phyloP scores from a whole-genome alignment of 2,329 filamentous ascomycete species.

The Xenoacremonium recifei region DNA sequence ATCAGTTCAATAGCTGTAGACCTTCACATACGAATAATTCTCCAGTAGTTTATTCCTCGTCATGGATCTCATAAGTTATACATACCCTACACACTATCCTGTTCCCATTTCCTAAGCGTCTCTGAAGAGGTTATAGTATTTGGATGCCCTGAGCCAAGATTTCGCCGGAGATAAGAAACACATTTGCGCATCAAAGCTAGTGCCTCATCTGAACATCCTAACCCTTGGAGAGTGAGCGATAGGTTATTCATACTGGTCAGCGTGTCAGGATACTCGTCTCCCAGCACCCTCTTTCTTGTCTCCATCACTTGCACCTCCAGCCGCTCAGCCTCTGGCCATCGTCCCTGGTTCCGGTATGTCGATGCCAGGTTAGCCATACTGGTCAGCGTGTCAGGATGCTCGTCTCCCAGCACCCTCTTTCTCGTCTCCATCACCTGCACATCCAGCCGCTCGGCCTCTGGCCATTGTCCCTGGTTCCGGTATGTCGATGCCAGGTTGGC shows the following conservation, averaged over 20 bases:
- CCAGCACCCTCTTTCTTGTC: neutral
- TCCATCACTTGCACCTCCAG: neutral
- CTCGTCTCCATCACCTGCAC: neutral
- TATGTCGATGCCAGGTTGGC: neutral
- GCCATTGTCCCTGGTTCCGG: neutral
- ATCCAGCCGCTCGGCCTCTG: neutral
- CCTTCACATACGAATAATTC: no score
- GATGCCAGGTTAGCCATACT: neutral
- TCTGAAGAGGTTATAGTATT: no score
- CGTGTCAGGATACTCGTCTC: neutral
- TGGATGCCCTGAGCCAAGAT: no score
- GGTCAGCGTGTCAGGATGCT: neutral
- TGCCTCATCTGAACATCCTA: no score
- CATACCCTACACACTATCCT: no score
- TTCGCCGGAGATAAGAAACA: no score
- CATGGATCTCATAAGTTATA: no score
- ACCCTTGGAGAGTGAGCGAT: no score
- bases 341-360: neutral
- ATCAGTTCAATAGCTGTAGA: no score
- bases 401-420: neutral
- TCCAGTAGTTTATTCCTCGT: no score
- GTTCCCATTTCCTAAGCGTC: no score
- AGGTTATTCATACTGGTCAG: neutral
- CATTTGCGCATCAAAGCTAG: no score
- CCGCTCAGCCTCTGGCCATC: neutral